A percentile compares a stretch with the other conserved stretches of the same genome.
Evolutionary conservation across 805 yeast genomes (phyloP).

Genomic region (Zygoascus tannicola): DNA sequence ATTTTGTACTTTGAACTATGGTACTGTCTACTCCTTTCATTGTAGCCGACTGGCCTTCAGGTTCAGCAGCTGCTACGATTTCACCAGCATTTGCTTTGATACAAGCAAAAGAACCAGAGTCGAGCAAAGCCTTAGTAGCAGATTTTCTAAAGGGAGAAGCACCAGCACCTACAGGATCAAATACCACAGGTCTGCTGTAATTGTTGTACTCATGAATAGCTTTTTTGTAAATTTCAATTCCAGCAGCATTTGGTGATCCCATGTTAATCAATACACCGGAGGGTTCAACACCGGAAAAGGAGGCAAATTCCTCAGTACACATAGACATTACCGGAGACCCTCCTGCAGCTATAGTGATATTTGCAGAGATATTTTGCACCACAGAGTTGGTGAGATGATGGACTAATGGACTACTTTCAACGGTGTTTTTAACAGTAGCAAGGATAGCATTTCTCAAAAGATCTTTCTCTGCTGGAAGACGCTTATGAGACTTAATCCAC

Average conservation of each 20-base stretch:
- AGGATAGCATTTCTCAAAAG: constrained; percentile 17
- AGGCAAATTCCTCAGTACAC: constrained; percentile 53
- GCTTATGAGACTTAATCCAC: neutral
- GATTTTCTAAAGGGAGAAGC: constrained; percentile 54
- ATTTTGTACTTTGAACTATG: constrained; percentile 16
- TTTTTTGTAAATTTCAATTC: constrained; percentile 34
- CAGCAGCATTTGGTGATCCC: constrained; percentile 50
- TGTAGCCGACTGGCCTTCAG: constrained; percentile 21
- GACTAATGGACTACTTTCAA: constrained; percentile 45
- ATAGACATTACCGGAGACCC: constrained; percentile 90
- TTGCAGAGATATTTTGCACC: constrained; percentile 83
- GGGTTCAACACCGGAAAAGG: constrained; percentile 48
- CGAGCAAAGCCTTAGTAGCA: constrained; percentile 41
- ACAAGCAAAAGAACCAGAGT: constrained; percentile 47
- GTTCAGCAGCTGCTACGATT: constrained; percentile 50
- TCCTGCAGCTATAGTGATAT: constrained; percentile 72
- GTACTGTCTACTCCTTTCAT: constrained; percentile 71
- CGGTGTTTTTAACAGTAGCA: constrained; percentile 21
- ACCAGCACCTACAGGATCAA: constrained; percentile 92
- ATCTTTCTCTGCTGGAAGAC: neutral
- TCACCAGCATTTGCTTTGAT: constrained; percentile 88
- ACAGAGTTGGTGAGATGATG: constrained; percentile 86
- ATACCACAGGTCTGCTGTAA: constrained; percentile 51
- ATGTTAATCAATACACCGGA: constrained; percentile 59
- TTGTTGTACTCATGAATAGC: constrained; percentile 55